Base-by-base conservation (phyloP, 352 stramenopile species). In the Phytophthora tubulina region DNA sequence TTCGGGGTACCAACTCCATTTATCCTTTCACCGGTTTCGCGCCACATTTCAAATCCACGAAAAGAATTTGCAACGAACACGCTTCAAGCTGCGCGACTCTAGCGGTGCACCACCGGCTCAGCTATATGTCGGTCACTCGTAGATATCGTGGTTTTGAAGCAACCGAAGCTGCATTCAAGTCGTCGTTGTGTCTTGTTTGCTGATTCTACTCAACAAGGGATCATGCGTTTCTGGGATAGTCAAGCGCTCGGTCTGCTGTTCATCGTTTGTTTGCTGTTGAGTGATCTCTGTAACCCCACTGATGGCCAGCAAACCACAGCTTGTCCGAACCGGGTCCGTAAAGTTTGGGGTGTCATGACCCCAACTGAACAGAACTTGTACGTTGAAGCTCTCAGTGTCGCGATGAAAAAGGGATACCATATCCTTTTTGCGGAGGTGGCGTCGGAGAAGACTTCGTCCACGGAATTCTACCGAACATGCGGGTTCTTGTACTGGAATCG, bases 401-500 rank as follows among this genome's bases (percentile, higher is more conserved):
- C 60, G 3, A 85, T 84, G 73, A 21, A 56, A 38, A 54, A 35
- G 15, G 80, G 75, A 38, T 79, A 81, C 51, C 77, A 86, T 50
- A 62, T 73, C 27, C 62, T 84, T 11, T 86, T 86, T 44, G 66
- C 70, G 5, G 78, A 83, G 36, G 17, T 85, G 9, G 67, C 73
- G 15, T 72, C 71, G 7, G 78, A 86, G 48, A 36, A 48, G 5
- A 21, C 38, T 5, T 85, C 76, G 0, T 58, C 49, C 3, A 73
- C 66, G 14, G 80, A 89, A 56, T 75, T 58, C 27, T 67, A 81
- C 33, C 65, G 65, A 39, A 84, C 76, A 3, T 89, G 82, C 50
- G 78, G 75, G 2, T 80, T 89, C 51, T 14, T 87, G 44, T 86
- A 83, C 63, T 90, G 82, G 82, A 73, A 88, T 48, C 78, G 80